phyloP scores from a whole-genome alignment of 345 rosid genomes.

The Eucalyptus tenuipes region DNA sequence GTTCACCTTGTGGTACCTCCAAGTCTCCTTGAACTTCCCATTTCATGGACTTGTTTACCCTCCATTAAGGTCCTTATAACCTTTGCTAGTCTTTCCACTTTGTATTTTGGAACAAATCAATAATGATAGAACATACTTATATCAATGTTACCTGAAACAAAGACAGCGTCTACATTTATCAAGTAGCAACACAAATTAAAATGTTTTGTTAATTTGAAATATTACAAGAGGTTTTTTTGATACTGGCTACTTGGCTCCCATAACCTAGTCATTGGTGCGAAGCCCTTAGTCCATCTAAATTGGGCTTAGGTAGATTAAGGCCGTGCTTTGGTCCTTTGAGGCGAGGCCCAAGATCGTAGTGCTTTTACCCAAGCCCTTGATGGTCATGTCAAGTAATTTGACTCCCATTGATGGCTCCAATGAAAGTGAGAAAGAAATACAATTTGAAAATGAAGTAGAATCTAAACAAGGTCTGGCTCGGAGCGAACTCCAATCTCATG shows the following conservation, averaged over 20 bases:
- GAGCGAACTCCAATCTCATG: conserved; percentile 65
- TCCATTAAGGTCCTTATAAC: neutral
- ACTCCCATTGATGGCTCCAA: conserved; percentile 43
- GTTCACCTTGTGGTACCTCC: neutral
- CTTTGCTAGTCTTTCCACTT: neutral
- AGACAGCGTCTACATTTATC: neutral
- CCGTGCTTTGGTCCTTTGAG: neutral
- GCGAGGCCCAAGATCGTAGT: neutral
- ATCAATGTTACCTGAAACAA: neutral
- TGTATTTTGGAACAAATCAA: neutral
- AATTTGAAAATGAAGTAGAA: conserved; percentile 27
- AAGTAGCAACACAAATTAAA: neutral
- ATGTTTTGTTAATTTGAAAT: neutral
- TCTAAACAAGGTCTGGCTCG: conserved; percentile 70
- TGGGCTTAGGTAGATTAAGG: neutral
- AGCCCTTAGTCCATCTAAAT: neutral
- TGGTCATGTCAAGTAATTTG: neutral
- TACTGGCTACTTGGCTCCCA: neutral
- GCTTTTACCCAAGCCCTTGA: neutral
- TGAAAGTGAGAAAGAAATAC: conserved; percentile 55
- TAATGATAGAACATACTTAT: neutral
- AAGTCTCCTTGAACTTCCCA: neutral
- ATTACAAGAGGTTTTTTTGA: neutral
- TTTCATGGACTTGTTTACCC: neutral
- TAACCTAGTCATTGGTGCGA: neutral